Evolutionary conservation across 192 early-diverging fungal genomes (phyloP).

Genomic region (Podila clonocystis): DNA sequence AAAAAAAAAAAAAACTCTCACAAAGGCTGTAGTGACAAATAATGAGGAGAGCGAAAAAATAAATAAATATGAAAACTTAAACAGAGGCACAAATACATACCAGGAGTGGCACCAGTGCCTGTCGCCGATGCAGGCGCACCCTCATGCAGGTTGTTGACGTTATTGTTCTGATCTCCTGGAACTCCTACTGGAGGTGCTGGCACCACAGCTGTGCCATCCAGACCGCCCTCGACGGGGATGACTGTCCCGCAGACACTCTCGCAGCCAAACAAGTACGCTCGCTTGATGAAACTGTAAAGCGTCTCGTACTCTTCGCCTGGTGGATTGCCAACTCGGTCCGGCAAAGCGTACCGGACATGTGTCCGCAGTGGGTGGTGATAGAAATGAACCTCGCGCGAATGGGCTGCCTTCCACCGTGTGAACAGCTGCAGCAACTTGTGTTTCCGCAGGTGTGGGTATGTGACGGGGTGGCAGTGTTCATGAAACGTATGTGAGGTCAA

Average conservation of each 20-base stretch:
- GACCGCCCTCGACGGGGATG: conserved; percentile 44
- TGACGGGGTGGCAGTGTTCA: conserved; percentile 42
- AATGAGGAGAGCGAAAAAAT: too few relatives aligned
- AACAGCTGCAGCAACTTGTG: conserved; percentile 37
- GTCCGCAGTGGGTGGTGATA: conserved; percentile 40
- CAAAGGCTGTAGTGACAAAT: too few relatives aligned
- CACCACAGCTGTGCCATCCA: conserved; percentile 22
- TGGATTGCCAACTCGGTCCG: conserved; percentile 45
- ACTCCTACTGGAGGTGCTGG: background rate
- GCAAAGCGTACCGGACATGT: conserved; percentile 46
- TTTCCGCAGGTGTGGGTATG: conserved; percentile 42
- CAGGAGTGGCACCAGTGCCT: conserved; percentile 24
- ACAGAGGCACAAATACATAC: conserved; percentile 1
- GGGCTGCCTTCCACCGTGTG: conserved; percentile 46
- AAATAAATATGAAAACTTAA: too few relatives aligned
- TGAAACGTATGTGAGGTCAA: conserved; percentile 44
- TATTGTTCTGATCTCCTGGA: background rate
- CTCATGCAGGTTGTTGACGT: background rate
- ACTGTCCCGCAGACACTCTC: conserved; percentile 50
- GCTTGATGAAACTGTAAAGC: conserved; percentile 46
- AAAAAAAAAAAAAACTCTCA: background rate
- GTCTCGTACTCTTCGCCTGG: conserved; percentile 51
- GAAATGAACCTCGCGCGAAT: conserved; percentile 48
- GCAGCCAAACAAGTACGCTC: conserved; percentile 49
- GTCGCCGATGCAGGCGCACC: background rate